Conservation (phyloP, 306 rosid genomes). For the Cucumis sativus region Cucumber_9930_V3 NC_026658.2:16823001-16823500, state of each 20-base stretch:
- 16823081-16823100: no score
- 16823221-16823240: conserved; percentile 6
- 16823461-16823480: background rate
- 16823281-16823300: conserved; percentile 31
- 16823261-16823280: conserved; percentile 57
- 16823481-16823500: background rate
- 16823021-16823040: no score
- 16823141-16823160: background rate
- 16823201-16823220: background rate
- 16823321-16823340: conserved; percentile 36
- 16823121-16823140: background rate
- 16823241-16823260: conserved; percentile 36
- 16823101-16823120: no score
- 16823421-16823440: conserved; percentile 2
- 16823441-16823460: background rate
- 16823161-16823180: background rate
- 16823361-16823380: conserved; percentile 35
- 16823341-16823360: conserved; percentile 22
- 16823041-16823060: background rate
- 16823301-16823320: conserved; percentile 34
- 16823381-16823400: conserved; percentile 60
- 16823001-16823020: no score
- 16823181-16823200: background rate
- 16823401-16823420: conserved; percentile 80
- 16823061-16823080: background rate